Percentiles rank a stretch among this genome's conserved stretches.
phyloP scores from a whole-genome alignment of 192 early-diverging fungal genomes.

The Mortierella hygrophila region DNA sequence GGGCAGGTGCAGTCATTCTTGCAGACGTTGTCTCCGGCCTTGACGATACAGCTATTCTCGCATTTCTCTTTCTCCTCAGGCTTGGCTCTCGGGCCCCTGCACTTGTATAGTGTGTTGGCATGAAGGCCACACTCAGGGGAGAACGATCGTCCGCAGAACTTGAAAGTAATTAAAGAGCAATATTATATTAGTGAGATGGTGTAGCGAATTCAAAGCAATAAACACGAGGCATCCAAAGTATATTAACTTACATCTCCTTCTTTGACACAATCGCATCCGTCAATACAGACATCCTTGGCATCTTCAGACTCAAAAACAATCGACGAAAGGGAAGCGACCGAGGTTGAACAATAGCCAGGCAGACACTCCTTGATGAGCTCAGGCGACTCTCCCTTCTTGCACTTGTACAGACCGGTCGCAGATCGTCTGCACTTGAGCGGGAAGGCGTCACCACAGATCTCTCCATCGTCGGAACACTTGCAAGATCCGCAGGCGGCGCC shows the following conservation, averaged over 20 bases:
- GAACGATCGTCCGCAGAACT: constrained; percentile 10
- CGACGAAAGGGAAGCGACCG: not conserved
- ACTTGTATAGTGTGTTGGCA: not conserved
- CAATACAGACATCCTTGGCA: not conserved
- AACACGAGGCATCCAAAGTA: not conserved
- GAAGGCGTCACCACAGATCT: constrained; percentile 3
- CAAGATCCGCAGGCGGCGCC: not conserved
- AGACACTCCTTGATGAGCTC: not conserved
- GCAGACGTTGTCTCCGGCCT: constrained; percentile 7
- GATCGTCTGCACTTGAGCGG: not conserved
- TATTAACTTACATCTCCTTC: not conserved
- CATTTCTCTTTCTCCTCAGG: constrained; percentile 1
- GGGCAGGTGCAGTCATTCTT: not conserved
- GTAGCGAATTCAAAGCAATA: not conserved
- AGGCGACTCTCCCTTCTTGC: not conserved
- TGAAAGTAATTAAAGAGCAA: not conserved
- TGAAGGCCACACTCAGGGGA: not conserved
- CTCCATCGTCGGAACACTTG: not conserved
- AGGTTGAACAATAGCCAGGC: no score
- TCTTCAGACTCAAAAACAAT: not conserved
- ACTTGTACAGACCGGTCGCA: not conserved
- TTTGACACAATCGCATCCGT: not conserved
- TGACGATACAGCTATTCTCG: not conserved
- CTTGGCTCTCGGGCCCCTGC: not conserved
- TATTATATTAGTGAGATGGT: not conserved